A percentile compares a stretch with the other conserved stretches of the same genome.
Evolutionary conservation across 2,329 filamentous ascomycete species (phyloP).

Genomic region (Teratosphaeria gauchensis): DNA sequence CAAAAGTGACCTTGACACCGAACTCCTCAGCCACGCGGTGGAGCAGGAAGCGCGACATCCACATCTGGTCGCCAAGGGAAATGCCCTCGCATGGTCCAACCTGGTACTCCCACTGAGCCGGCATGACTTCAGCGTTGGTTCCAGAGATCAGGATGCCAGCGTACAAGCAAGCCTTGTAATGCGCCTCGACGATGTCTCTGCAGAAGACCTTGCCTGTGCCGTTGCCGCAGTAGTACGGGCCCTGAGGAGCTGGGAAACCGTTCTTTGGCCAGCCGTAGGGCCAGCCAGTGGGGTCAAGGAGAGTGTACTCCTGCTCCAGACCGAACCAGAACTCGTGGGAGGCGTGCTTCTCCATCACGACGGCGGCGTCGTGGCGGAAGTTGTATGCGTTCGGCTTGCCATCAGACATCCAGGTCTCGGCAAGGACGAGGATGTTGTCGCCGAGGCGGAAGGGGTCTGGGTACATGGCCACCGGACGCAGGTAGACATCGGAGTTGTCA

Average conservation of each 20-base stretch:
- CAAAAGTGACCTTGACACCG: conserved; percentile 86
- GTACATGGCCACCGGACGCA: conserved; percentile 80
- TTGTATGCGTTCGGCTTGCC: conserved; percentile 98
- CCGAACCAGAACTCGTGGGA: conserved; percentile 90
- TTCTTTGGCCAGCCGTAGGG: conserved; percentile 87
- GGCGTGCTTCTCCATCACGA: conserved; percentile 81
- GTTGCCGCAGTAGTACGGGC: conserved; percentile 96
- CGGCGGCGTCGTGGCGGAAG: conserved; percentile 82
- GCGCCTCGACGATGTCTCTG: conserved; percentile 93
- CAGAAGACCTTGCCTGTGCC: conserved; percentile 95
- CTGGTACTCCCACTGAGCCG: conserved; percentile 96
- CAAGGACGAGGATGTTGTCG: conserved; percentile 88
- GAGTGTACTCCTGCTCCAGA: conserved; percentile 95
- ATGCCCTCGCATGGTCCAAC: conserved; percentile 86
- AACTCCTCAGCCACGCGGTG: conserved; percentile 93
- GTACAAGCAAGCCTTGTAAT: conserved; percentile 85
- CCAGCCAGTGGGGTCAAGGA: conserved; percentile 74
- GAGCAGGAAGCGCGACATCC: conserved; percentile 83
- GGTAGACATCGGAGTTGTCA: conserved; percentile 96
- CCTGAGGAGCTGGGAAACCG: conserved; percentile 85
- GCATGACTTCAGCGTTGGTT: conserved; percentile 98
- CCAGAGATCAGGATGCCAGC: conserved; percentile 88
- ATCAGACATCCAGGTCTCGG: conserved; percentile 89
- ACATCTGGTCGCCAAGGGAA: conserved; percentile 89
- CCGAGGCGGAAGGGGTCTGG: conserved; percentile 82